Evolutionary conservation across 2,329 filamentous ascomycete species (phyloP), one percentile per base, ranked within the genome.

Genomic region (Talaromyces verruculosus): DNA sequence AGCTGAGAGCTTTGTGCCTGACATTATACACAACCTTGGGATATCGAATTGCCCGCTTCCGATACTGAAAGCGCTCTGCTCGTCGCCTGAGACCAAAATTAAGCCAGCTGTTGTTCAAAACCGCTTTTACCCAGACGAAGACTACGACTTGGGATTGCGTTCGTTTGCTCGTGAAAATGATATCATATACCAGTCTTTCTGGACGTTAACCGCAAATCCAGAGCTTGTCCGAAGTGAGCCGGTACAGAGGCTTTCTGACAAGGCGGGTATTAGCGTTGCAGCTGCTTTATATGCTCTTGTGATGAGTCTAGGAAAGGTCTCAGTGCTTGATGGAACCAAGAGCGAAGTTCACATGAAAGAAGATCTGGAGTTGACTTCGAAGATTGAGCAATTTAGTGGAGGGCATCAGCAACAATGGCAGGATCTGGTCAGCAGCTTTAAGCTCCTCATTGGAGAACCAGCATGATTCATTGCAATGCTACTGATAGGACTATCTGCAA

Each of bases 101-200:
- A 85, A 84, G 69, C 87, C 86, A 0, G 81, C 84, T 1, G 84
- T 93, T 1, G 88, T 93, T 5, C 91, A 95, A 78, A 94, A 95
- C 72, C 85, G 90, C 1, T 92, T 95, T 77, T 85, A 89, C 72
- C 76, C 79, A 1, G 77, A 79, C 1, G 89, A 87, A 0, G 72
- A 75, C 2, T 90, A 85, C 70, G 91, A 93, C 68, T 78, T 80
- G 0, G 77, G 80, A 0, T 76, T 93, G 17, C 84, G 91, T 25
- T 77, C 79, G 0, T 86, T 85, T 72, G 88, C 86, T 71, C 74
- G 72, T 5, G 78, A 84, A 43, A 77, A 84, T 13, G 76, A 75
- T 1, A 85, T 89, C 58, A 74, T 83, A 25, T 88, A 87, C 67
- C 84, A 88, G 71, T 82, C 81, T 51, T 88, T 88, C 73, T 88